Conservation (phyloP, 371 early-diverging fungal species). For the Phascolomyces articulosus region DNA sequence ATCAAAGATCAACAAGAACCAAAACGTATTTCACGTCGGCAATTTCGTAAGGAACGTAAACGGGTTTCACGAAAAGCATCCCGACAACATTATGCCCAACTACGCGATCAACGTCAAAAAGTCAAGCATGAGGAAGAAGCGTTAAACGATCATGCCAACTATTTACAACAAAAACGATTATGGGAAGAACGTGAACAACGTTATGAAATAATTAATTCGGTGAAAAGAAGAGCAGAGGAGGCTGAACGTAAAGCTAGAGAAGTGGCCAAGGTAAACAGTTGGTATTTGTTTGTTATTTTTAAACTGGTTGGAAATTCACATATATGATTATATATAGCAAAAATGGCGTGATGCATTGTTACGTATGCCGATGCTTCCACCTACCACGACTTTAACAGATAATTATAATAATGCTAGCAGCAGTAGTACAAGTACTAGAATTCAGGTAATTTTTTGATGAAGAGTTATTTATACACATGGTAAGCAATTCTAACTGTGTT, state of each 20-base stretch:
- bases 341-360: constrained; percentile 20
- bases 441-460: too few species aligned
- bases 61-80: constrained; percentile 2
- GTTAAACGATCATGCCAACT: constrained; percentile 8
- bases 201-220: constrained; percentile 17
- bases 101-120: constrained; percentile 9
- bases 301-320: too few species aligned
- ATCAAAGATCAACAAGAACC: not conserved
- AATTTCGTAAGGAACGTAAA: constrained; percentile 21
- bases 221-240: constrained; percentile 15
- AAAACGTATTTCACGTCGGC: constrained; percentile 11
- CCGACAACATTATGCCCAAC: constrained; percentile 13
- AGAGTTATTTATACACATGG: too few species aligned
- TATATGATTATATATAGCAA: constrained; percentile 1
- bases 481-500: too few species aligned
- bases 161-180: constrained; percentile 16
- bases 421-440: not conserved
- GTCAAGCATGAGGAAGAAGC: constrained; percentile 4
- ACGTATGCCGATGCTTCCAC: constrained; percentile 19
- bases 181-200: constrained; percentile 24
- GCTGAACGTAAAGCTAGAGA: constrained; percentile 12
- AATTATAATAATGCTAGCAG: not conserved
- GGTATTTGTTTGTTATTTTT: not conserved
- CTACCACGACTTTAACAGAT: not conserved
- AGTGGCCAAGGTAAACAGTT: constrained; percentile 10